Evolutionary conservation across 176 grass and related monocot genomes (phyloP), one percentile per base, ranked within the genome.

Genomic region (Paspalum notatum): DNA sequence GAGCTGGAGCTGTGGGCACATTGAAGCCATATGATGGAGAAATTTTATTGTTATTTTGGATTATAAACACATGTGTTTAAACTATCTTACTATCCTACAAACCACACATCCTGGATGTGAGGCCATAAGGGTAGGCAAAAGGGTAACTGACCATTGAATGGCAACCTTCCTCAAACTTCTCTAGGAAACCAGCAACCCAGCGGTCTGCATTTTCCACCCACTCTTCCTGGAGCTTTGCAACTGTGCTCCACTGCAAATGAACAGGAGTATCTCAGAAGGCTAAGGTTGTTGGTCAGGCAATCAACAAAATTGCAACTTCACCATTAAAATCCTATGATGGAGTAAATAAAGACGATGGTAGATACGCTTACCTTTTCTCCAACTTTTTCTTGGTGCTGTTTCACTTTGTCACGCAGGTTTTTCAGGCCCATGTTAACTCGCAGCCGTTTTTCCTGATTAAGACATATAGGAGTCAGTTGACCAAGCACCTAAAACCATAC

Each of bases 191-290:
- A 75, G 84, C 95, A 85, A 98, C 95, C 95, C 95, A 98, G 78
- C 95, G 82, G 81, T 98, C 95, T 50, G 95, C 95, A 71, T 98
- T 98, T 68, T 98, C 95, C 27, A 98, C 92, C 95, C 95, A 98
- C 80, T 94, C 92, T 66, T 98, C 95, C 51, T 99, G 96, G 66
- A 98, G 89, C 75, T 93, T 90, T 45, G 87, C 84, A 76, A 97
- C 85, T 41, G 86, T 89, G 66, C 51, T 88, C 83, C 91, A 91
- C 95, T 98, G 82, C 13, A 77, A 71, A 74, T 43, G 12, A 57
- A 64, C 52, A 75, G 38, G 75, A 62, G 64, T 13, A 80, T 22
- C 71, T 79, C 45, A 79, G 10, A 76, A 50, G 20, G 20, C 14
- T 65, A 71, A 39, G 42, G 20, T 72, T 39, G 20, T 42, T 32